Percentiles rank a stretch among this genome's conserved stretches.
Evolutionary conservation across 495 filamentous ascomycete species (phyloP).

Genomic region (Glutinoglossum americanum): DNA sequence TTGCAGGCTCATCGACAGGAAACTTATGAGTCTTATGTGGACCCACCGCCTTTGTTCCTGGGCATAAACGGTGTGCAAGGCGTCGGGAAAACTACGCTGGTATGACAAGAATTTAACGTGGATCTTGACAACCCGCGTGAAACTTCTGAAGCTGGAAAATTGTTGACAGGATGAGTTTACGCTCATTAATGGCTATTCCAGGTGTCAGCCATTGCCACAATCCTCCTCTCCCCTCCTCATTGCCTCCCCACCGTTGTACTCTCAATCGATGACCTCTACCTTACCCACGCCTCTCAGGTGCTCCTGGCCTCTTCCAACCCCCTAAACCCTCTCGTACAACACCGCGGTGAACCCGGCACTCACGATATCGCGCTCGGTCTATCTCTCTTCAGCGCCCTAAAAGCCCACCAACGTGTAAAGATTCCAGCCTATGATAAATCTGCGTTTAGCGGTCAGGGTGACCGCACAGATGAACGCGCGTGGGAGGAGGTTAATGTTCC

Average conservation of each 20-base stretch:
- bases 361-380: conserved; percentile 54
- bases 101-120: conserved; percentile 9
- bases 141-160: background rate
- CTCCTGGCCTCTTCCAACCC: conserved; percentile 41
- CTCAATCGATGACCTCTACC: conserved; percentile 85
- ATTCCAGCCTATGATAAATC: conserved; percentile 76
- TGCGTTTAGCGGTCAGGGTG: conserved; percentile 53
- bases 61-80: conserved; percentile 58
- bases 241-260: conserved; percentile 51
- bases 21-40: conserved; percentile 13
- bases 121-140: background rate
- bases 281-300: conserved; percentile 49
- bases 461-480: conserved; percentile 20
- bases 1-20: conserved; percentile 30
- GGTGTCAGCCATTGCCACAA: conserved; percentile 42
- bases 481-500: conserved; percentile 45
- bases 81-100: conserved; percentile 78
- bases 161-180: background rate
- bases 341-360: conserved; percentile 68
- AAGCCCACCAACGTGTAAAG: conserved; percentile 25
- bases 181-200: conserved; percentile 8
- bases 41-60: conserved; percentile 34
- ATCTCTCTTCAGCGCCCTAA: conserved; percentile 39
- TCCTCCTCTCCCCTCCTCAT: conserved; percentile 43
- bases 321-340: conserved; percentile 53